Percentiles rank a stretch among this genome's conserved stretches.
Evolutionary conservation across 1,139 yeast species (phyloP).

Genomic region (Candida tropicalis): DNA sequence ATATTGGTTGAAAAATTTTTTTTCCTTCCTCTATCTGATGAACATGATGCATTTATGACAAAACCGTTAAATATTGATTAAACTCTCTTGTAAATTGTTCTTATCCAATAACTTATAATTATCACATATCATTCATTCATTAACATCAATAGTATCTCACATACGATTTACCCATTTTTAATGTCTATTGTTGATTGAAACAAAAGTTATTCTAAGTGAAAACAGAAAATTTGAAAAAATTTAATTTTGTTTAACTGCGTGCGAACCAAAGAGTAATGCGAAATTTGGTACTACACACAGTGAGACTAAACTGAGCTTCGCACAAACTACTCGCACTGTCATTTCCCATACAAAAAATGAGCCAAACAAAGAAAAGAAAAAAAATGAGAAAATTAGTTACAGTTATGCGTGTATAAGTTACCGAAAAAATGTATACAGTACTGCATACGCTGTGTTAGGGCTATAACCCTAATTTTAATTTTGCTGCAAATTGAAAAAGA

Average conservation of each 20-base stretch:
- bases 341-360: too few relatives aligned
- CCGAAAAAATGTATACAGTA: background rate
- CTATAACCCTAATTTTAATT: conserved; percentile 17
- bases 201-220: background rate
- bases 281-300: conserved; percentile 1
- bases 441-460: conserved; percentile 13
- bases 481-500: background rate
- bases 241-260: conserved; percentile 7
- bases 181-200: conserved; percentile 13
- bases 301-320: background rate
- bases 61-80: too few relatives aligned
- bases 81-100: background rate
- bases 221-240: conserved; percentile 5
- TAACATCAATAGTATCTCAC: conserved; percentile 25
- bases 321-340: background rate
- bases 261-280: conserved; percentile 6
- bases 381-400: too few relatives aligned
- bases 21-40: background rate
- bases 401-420: background rate
- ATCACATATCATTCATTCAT: conserved; percentile 3
- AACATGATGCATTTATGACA: background rate
- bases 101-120: background rate
- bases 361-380: too few relatives aligned
- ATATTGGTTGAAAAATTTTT: background rate
- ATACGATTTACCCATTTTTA: conserved; percentile 82